These are phyloP conservation scores for Naematelia encephala DNA, from an alignment of 768 basidiomycete species.

Conservation along the genomic window DNA sequence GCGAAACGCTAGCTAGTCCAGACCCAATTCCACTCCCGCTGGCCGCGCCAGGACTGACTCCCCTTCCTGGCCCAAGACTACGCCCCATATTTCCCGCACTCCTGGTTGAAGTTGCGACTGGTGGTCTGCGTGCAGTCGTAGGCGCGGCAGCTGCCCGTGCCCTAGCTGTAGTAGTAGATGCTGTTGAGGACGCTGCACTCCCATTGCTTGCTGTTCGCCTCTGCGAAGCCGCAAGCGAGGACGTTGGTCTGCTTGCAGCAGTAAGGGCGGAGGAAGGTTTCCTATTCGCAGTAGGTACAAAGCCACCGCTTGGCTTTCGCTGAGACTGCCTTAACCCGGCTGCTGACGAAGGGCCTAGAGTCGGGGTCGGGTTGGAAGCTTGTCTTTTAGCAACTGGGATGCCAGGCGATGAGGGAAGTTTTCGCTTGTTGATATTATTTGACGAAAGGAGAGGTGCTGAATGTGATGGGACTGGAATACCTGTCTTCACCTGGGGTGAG, in stretches of 20 bases:
- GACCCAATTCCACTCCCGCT: constrained; percentile 3
- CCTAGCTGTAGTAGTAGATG: background rate
- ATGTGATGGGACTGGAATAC: constrained; percentile 27
- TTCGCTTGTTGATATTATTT: constrained; percentile 30
- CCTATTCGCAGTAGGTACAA: constrained; percentile 12
- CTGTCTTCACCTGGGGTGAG: constrained; percentile 26
- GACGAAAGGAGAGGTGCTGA: constrained; percentile 19
- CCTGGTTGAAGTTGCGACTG: constrained; percentile 15
- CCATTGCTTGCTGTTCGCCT: constrained; percentile 15
- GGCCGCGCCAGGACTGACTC: constrained; percentile 34
- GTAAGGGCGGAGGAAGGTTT: constrained; percentile 6
- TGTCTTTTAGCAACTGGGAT: constrained; percentile 13
- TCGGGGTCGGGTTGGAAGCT: constrained; percentile 11
- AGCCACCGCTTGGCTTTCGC: constrained; percentile 12
- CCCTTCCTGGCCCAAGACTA: constrained; percentile 22
- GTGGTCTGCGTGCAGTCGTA: constrained; percentile 18
- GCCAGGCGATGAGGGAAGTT: constrained; percentile 32
- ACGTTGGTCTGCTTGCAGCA: background rate
- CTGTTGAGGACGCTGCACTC: constrained; percentile 12
- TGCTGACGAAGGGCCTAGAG: constrained; percentile 17
- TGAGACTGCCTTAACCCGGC: constrained; percentile 14
- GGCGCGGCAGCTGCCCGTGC: constrained; percentile 5
- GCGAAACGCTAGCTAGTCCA: constrained; percentile 39
- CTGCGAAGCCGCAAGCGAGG: constrained; percentile 5
- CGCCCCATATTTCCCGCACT: constrained; percentile 13